Percentiles rank a stretch among this genome's conserved stretches.
Evolutionary conservation across 2,329 filamentous ascomycete species (phyloP).

Genomic region (Penicillium sp.): DNA sequence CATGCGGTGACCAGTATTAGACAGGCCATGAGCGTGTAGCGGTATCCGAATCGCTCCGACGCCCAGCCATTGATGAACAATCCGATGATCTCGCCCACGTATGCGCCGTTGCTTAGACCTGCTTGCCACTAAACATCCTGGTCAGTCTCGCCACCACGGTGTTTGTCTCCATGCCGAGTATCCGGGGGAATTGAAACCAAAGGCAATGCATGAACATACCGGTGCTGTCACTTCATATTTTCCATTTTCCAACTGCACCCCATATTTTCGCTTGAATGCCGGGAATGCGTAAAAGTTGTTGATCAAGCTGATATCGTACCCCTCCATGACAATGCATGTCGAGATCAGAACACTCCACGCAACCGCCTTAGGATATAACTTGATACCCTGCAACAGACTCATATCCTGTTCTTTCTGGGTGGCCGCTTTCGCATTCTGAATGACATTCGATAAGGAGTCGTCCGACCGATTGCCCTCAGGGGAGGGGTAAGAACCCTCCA

Average conservation of each 20-base stretch:
- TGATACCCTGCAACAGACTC: slow-evolving; percentile 69
- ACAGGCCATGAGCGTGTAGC: slow-evolving; percentile 47
- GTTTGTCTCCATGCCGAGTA: background rate
- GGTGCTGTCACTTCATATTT: slow-evolving; percentile 37
- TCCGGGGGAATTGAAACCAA: background rate
- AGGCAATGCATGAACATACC: slow-evolving; percentile 24
- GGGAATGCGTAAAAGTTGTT: slow-evolving; percentile 65
- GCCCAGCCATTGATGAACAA: slow-evolving; percentile 49
- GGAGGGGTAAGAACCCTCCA: slow-evolving; percentile 15
- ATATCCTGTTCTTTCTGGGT: slow-evolving; percentile 54
- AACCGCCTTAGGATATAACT: slow-evolving; percentile 80
- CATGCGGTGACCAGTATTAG: slow-evolving; percentile 44
- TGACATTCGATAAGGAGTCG: slow-evolving; percentile 29
- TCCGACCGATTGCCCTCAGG: slow-evolving; percentile 19
- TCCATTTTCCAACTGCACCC: slow-evolving; percentile 28
- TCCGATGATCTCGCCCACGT: slow-evolving; percentile 46
- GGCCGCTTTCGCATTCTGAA: slow-evolving; percentile 40
- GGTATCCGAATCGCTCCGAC: slow-evolving; percentile 49
- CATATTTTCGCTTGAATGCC: slow-evolving; percentile 41
- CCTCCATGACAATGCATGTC: slow-evolving; percentile 89
- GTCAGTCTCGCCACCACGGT: slow-evolving; percentile 12
- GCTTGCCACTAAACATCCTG: slow-evolving; percentile 39
- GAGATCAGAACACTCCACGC: slow-evolving; percentile 78
- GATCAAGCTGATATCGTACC: slow-evolving; percentile 74
- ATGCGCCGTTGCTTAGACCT: slow-evolving; percentile 42